phyloP scores from a whole-genome alignment of 2,329 filamentous ascomycete genomes.

The Pyrenophora seminiperda region DNA sequence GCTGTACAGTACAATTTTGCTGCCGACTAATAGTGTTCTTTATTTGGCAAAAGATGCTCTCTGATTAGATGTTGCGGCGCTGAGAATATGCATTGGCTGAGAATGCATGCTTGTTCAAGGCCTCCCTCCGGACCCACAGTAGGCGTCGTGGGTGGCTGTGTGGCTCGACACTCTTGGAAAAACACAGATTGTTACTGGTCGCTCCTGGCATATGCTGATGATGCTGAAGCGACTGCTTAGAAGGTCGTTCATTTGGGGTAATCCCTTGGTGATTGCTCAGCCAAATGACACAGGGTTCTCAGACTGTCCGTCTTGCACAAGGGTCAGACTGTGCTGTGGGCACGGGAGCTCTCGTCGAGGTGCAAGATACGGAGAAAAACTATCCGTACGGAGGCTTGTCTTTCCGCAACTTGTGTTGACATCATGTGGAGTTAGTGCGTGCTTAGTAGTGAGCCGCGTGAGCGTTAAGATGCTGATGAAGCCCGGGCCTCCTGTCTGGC shows the following conservation, averaged over 20 bases:
- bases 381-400: conserved; percentile 1
- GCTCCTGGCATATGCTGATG: conserved; percentile 2
- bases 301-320: not conserved
- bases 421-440: conserved; percentile 2
- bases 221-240: conserved; percentile 1
- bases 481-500: conserved; percentile 21
- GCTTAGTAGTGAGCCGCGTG: conserved; percentile 7
- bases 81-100: conserved; percentile 22
- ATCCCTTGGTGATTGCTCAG: not conserved
- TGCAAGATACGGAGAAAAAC: conserved; percentile 5
- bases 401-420: not conserved
- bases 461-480: conserved; percentile 7
- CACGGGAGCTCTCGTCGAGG: not conserved
- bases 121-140: not conserved
- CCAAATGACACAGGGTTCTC: not conserved
- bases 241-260: not conserved
- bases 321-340: not conserved
- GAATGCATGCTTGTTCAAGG: not conserved
- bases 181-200: not conserved
- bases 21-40: conserved; percentile 17
- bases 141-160: no score
- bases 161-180: not conserved
- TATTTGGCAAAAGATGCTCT: conserved; percentile 17
- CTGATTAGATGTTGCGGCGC: conserved; percentile 16
- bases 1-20: conserved; percentile 18